Evolutionary conservation across 805 yeast genomes (phyloP).

Genomic region (Cyberlindnera mrakii): DNA sequence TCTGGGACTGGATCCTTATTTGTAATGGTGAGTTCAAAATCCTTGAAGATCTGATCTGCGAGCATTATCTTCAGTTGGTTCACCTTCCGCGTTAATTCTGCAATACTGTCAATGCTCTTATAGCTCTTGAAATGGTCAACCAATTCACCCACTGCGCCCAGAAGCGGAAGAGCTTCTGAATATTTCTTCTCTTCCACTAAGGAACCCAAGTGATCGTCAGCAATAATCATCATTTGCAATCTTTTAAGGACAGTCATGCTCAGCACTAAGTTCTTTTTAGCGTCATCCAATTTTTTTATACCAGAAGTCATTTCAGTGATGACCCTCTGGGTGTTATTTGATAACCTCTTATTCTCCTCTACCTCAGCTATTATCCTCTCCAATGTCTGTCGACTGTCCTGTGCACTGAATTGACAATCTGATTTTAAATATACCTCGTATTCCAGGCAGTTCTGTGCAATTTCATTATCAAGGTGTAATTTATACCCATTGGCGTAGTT

Average conservation of each 20-base stretch:
- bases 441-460: conserved; percentile 29
- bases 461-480: conserved; percentile 38
- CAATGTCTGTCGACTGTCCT: conserved; percentile 23
- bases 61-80: conserved; percentile 53
- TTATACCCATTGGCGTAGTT: conserved; percentile 47
- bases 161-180: conserved; percentile 49
- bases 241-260: conserved; percentile 85
- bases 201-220: conserved; percentile 54
- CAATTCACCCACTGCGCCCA: conserved; percentile 70
- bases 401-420: conserved; percentile 8
- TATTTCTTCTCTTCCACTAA: conserved; percentile 41
- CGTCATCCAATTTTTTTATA: conserved; percentile 71
- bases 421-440: conserved; percentile 4
- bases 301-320: conserved; percentile 69
- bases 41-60: conserved; percentile 64
- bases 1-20: conserved; percentile 23
- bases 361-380: conserved; percentile 38
- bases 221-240: conserved; percentile 77
- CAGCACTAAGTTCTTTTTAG: conserved; percentile 76
- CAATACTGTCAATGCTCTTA: conserved; percentile 77
- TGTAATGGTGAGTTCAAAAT: conserved; percentile 51
- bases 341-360: conserved; percentile 39
- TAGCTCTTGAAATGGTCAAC: conserved; percentile 70
- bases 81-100: conserved; percentile 54
- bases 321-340: conserved; percentile 50